A percentile compares a stretch with the other conserved stretches of the same genome.
These are phyloP conservation scores for Pichia kluyveri DNA, from an alignment of 805 yeast species.

Conservation along the genomic window DNA sequence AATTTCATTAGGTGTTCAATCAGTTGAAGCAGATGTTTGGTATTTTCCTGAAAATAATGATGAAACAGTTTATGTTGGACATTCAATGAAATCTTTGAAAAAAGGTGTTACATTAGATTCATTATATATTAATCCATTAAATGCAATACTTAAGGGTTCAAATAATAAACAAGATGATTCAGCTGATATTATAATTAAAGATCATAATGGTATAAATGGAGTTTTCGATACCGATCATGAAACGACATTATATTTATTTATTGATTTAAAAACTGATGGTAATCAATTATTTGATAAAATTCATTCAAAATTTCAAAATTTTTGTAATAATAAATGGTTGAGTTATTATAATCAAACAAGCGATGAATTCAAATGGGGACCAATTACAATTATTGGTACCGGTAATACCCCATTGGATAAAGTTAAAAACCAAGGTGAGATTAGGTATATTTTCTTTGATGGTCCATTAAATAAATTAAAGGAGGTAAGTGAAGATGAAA, in stretches of 20 bases:
- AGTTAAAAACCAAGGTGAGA: constrained; percentile 17
- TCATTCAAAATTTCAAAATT: constrained; percentile 34
- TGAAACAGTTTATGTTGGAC: constrained; percentile 50
- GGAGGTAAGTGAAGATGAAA: constrained; percentile 4
- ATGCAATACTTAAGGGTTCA: constrained; percentile 36
- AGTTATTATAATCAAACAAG: constrained; percentile 35
- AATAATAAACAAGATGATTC: constrained; percentile 27
- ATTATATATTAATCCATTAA: constrained; percentile 48
- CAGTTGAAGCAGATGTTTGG: constrained; percentile 53
- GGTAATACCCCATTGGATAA: constrained; percentile 50
- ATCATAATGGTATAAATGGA: constrained; percentile 11
- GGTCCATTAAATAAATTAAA: constrained; percentile 34
- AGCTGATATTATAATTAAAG: too few species aligned
- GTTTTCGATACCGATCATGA: constrained; percentile 34
- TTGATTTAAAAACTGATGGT: constrained; percentile 59
- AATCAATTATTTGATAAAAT: constrained; percentile 39
- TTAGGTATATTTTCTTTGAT: constrained; percentile 39
- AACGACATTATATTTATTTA: constrained; percentile 48
- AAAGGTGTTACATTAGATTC: constrained; percentile 36
- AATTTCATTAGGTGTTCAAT: constrained; percentile 35
- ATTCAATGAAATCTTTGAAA: constrained; percentile 39
- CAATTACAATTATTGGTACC: constrained; percentile 54
- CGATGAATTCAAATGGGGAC: constrained; percentile 34
- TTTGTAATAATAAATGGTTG: constrained; percentile 40
- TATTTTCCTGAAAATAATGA: constrained; percentile 24